Conservation (phyloP, 768 basidiomycete genomes). For the Phylloporus sp. region DNA sequence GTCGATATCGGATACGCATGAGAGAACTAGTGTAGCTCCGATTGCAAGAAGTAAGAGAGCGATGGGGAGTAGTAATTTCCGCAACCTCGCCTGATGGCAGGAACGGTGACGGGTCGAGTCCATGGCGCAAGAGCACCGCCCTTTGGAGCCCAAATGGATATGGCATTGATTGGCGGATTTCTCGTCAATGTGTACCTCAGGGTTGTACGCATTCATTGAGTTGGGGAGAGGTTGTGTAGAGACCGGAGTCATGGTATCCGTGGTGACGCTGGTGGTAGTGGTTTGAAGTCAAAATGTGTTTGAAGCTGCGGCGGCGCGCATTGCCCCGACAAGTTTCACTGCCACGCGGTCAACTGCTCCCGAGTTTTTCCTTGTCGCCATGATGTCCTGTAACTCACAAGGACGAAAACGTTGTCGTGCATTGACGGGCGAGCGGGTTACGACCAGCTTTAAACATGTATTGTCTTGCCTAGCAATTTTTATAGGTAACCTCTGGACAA, state of each 20-base stretch:
- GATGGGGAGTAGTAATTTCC: conserved; percentile 34
- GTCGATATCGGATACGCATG: conserved; percentile 28
- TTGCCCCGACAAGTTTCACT: not conserved
- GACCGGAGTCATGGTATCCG: conserved; percentile 23
- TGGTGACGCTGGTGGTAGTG: conserved; percentile 12
- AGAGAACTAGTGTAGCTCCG: conserved; percentile 28
- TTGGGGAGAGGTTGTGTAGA: conserved; percentile 25
- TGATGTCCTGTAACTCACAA: too few relatives aligned
- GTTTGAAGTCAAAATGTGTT: not conserved
- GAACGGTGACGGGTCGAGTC: conserved; percentile 25
- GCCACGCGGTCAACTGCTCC: not conserved
- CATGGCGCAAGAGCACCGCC: conserved; percentile 19
- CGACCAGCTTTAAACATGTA: too few relatives aligned
- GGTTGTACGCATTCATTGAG: conserved; percentile 19
- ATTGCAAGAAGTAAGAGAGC: conserved; percentile 30
- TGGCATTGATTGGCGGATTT: conserved; percentile 23
- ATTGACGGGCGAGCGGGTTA: too few relatives aligned
- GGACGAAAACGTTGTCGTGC: too few relatives aligned
- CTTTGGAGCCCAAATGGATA: conserved; percentile 16
- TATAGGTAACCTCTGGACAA: too few relatives aligned
- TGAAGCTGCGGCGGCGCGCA: not conserved
- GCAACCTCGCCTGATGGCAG: conserved; percentile 31
- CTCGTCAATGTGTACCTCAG: conserved; percentile 8
- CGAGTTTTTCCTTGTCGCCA: too few relatives aligned
- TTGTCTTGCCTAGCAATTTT: too few relatives aligned